phyloP scores from a whole-genome alignment of 441 rosid genomes.

The Eutrema salsugineum region DNA sequence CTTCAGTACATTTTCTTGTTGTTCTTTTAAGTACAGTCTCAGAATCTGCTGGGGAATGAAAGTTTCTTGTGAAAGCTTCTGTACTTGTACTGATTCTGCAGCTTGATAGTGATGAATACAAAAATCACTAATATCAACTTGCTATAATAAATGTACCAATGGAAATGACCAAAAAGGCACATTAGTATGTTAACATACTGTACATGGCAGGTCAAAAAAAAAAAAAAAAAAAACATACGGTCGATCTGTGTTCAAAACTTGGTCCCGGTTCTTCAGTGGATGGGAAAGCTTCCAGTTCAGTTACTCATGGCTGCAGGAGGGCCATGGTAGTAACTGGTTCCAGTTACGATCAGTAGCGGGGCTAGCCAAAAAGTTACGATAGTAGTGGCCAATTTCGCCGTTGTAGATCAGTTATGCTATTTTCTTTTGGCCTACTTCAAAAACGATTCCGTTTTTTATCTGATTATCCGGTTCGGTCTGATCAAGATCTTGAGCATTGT shows the following conservation, averaged over 20 bases:
- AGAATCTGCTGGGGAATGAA: not conserved
- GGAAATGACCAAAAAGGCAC: not conserved
- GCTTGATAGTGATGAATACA: too few species aligned
- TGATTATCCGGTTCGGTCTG: too few species aligned
- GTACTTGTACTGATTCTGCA: not conserved
- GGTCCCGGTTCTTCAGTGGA: slow-evolving; percentile 62
- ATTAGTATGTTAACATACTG: not conserved
- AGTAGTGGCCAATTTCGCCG: too few species aligned
- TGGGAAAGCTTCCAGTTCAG: slow-evolving; percentile 73
- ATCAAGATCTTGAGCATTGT: too few species aligned
- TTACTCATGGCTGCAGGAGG: slow-evolving; percentile 75
- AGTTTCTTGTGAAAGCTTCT: not conserved
- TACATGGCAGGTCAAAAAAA: too few species aligned
- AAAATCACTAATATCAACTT: not conserved
- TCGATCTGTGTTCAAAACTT: slow-evolving; percentile 55
- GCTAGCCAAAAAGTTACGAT: too few species aligned
- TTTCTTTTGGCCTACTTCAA: too few species aligned
- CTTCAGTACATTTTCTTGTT: not conserved
- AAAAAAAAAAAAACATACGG: slow-evolving; percentile 36
- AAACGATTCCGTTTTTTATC: too few species aligned
- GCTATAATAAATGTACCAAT: not conserved
- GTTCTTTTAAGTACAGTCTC: not conserved
- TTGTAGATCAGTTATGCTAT: too few species aligned
- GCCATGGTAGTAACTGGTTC: too few species aligned
- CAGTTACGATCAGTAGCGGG: too few species aligned